These are phyloP conservation scores for Saccharum hybrid DNA, from an alignment of 202 grass and related monocot genomes.

Conservation along the genomic window DNA sequence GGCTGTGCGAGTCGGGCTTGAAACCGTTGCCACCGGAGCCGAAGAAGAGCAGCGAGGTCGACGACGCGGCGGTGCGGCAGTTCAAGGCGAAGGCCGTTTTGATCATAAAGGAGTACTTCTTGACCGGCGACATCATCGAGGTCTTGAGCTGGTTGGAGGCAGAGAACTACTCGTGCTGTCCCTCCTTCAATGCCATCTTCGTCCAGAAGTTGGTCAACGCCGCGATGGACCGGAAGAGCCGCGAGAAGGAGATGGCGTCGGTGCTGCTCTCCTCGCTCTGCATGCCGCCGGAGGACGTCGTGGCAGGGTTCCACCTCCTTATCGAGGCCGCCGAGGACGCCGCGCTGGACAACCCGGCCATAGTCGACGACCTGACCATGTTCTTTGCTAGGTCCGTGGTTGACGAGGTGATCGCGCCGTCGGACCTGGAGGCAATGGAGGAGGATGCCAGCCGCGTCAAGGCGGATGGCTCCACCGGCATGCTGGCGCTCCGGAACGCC, in stretches of 20 bases:
- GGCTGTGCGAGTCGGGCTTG: constrained; percentile 60
- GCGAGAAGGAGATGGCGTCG: constrained; percentile 75
- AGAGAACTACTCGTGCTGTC: constrained; percentile 46
- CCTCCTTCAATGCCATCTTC: constrained; percentile 64
- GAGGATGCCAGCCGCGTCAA: constrained; percentile 39
- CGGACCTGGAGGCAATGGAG: constrained; percentile 61
- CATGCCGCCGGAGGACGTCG: constrained; percentile 61
- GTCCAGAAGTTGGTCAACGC: constrained; percentile 62
- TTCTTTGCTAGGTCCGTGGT: constrained; percentile 81
- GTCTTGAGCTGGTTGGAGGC: constrained; percentile 43
- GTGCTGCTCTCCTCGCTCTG: constrained; percentile 66
- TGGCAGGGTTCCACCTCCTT: constrained; percentile 68
- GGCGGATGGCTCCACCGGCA: constrained; percentile 19
- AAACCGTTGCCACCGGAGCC: constrained; percentile 41
- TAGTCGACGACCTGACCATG: constrained; percentile 69
- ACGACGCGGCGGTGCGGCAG: constrained; percentile 30
- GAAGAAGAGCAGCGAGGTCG: constrained; percentile 38
- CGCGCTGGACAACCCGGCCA: constrained; percentile 71
- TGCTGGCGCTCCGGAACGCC: constrained; percentile 56
- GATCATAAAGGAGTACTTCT: constrained; percentile 63
- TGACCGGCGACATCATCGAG: constrained; percentile 58
- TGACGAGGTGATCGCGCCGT: constrained; percentile 73
- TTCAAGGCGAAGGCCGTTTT: constrained; percentile 43
- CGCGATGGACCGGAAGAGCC: constrained; percentile 81
- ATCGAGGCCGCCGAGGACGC: constrained; percentile 70